phyloP scores from a whole-genome alignment of 192 early-diverging fungal genomes.

The Martensiomyces pterosporus region DNA sequence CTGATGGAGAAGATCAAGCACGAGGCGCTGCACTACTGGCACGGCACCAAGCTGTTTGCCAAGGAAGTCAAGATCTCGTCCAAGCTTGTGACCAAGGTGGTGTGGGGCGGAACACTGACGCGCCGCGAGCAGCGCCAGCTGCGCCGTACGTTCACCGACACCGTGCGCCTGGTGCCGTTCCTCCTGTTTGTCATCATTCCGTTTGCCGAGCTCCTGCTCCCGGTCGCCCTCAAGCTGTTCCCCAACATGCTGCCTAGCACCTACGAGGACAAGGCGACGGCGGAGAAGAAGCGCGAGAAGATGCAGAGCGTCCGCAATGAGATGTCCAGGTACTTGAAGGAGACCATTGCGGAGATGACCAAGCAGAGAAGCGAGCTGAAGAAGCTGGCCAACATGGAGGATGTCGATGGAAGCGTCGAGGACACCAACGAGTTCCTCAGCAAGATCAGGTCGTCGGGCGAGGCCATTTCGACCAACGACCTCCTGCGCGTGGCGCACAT shows the following conservation, averaged over 20 bases:
- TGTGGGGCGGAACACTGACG: constrained; percentile 71
- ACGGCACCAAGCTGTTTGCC: constrained; percentile 86
- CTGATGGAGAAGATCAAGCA: constrained; percentile 77
- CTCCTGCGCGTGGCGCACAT: constrained; percentile 78
- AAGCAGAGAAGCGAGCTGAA: constrained; percentile 20
- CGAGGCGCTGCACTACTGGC: constrained; percentile 88
- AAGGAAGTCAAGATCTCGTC: constrained; percentile 84
- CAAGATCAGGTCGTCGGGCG: constrained; percentile 77
- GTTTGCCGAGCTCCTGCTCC: constrained; percentile 92
- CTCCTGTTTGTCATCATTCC: constrained; percentile 88
- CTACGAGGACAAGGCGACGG: constrained; percentile 77
- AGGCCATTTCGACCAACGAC: constrained; percentile 76
- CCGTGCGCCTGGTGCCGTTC: constrained; percentile 87
- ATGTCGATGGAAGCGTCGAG: constrained; percentile 10
- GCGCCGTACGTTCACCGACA: constrained; percentile 78
- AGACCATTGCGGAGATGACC: constrained; percentile 85
- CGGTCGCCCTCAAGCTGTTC: constrained; percentile 87
- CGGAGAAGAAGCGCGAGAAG: constrained; percentile 94
- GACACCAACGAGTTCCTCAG: constrained; percentile 29
- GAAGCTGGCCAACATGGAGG: no score
- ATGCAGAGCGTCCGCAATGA: constrained; percentile 87
- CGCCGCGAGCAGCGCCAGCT: constrained; percentile 87
- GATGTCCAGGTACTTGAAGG: constrained; percentile 93
- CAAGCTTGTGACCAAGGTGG: constrained; percentile 66
- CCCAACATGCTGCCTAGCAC: constrained; percentile 96